Evolutionary conservation across 305 asterid species (phyloP), one percentile per base, ranked within the genome.

Genomic region (Fraxinus sp.): DNA sequence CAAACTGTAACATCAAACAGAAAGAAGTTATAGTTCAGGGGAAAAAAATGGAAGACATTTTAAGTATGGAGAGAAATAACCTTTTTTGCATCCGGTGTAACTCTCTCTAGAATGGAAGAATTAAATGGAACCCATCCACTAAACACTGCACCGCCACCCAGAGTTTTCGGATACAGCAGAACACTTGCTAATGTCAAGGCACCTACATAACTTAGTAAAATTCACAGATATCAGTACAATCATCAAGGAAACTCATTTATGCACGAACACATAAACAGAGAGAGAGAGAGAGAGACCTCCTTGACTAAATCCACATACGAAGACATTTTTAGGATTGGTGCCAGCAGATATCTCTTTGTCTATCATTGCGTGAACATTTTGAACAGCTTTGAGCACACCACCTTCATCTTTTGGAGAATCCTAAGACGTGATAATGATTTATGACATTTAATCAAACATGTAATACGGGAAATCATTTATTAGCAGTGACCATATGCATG

Each of bases 61-160:
- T 70, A 1, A 68, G 74, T n/a, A 32, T 76, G 26, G 22, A 59
- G 72, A 81, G 41, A 77, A 79, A 82, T 71, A 52, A 94, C 99
- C 97, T 88, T 90, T 85, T 87, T 95, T 72, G 98, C 96, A 22
- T 91, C 93, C 64, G 95, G 90, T 55, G 93, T 90, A 80, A 91
- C 89, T 44, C 87, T 87, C 72, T 91, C 94, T 14, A 92, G 24
- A 78, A 90, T 85, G 71, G 97, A 90, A 76, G 95, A 77, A 86
- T 90, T 92, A 52, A 95, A 93, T 22, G 99, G 97, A 80, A 95
- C 92, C 99, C 99, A 95, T 82, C 98, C 98, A 85, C 99, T 95
- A 87, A 95, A 95, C 71, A 95, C 92, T 3, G 97, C 97, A 81
- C 97, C 97, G 81, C 99, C 99, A 84, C 99, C 99, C 39, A 95